Evolutionary conservation across 2,329 filamentous ascomycete genomes (phyloP), one percentile per base, ranked within the genome.

Genomic region (Aspergillus fijiensis): DNA sequence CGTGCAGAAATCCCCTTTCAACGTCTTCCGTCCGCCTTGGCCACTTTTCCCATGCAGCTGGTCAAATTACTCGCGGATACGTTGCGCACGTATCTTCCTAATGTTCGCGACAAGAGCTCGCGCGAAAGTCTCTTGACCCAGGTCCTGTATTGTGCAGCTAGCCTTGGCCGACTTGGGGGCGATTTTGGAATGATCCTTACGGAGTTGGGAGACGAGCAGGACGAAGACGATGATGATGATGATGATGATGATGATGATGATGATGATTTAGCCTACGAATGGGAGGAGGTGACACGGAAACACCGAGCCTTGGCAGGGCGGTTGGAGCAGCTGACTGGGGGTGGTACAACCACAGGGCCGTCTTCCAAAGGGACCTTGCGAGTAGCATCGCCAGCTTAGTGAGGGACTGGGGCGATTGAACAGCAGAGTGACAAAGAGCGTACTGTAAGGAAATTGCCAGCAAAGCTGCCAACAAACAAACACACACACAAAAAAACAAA

Each of bases 161-260:
- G 93, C 76, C 79, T 99, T 52, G 94, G 94, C 0, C 85, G 95
- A 51, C 79, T 98, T 0, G 95, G 95, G 2, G 93, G 91, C 1
- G 95, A 99, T 74, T 99, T 99, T 76, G 89, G 93, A 58, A 85
- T 96, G 80, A 85, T 97, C 65, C 82, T 98, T 60, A 91, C 92
- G 0, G 70, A 86, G 42, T 69, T 88, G 10, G 80, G 80, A 35
- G 70, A 67, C 23, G 60, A 63, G 2, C 74, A 74, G 66, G 67
- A 80, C 70, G 72, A 71, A n/a, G 71, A 29, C 27, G 27, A 9
- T 69, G 67, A 80, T 69, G 70, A 72, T 78, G 21, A 21, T 21
- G 21, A 21, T 21, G 19, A 25, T 25, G 25, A n/a, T n/a, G n/a
- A n/a, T n/a, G n/a, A 73, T 79, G 67, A 79, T 69, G 67, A 80